Base-by-base conservation (phyloP, 768 basidiomycete species). In the Cytidiella melzeri region DNA sequence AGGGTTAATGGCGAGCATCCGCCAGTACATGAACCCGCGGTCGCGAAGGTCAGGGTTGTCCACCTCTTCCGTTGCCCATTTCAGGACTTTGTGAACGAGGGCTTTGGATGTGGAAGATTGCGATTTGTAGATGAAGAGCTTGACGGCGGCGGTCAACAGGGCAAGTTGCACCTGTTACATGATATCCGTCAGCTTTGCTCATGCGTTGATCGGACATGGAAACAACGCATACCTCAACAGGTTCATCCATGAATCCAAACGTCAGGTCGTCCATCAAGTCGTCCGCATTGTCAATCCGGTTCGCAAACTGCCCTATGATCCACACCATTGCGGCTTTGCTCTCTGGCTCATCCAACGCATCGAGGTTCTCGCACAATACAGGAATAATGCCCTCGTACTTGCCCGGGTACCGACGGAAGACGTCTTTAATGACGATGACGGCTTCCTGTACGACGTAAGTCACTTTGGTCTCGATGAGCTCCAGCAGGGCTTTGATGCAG, bases 21-120 rank as follows among this genome's bases (percentile, higher is more conserved):
- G 83, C 96, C 96, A 99, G 69, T 98, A 99, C 88, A 99, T 98
- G 72, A 94, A 98, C 3, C 96, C 96, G 53, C 96, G 76, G 67
- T 99, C 96, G 27, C 96, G 80, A 19, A 99, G 73, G 72, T 99
- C 96, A 6, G 96, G 96, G 62, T 99, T 99, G 65, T 99, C 96
- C 47, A 96, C 83, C 57, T 96, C 90, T 64, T 99, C 95, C 5
- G 96, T 99, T 11, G 92, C 85, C 85, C 91, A 92, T 63, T 98
- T 97, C 39, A 99, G 74, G 5, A 98, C 88, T 62, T 93, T 96
- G 63, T 92, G 91, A 7, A 98, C 88, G 5, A 98, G 75, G 46
- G 87, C 83, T 62, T 96, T 94, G 5, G 87, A 81, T 9, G 80
- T 83, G 21, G 93, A 89, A 1, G 88, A 87, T 51, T 79, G 75